These are phyloP conservation scores for Lipomyces sp. DNA, from an alignment of 805 yeast genomes.

Conservation along the genomic window DNA sequence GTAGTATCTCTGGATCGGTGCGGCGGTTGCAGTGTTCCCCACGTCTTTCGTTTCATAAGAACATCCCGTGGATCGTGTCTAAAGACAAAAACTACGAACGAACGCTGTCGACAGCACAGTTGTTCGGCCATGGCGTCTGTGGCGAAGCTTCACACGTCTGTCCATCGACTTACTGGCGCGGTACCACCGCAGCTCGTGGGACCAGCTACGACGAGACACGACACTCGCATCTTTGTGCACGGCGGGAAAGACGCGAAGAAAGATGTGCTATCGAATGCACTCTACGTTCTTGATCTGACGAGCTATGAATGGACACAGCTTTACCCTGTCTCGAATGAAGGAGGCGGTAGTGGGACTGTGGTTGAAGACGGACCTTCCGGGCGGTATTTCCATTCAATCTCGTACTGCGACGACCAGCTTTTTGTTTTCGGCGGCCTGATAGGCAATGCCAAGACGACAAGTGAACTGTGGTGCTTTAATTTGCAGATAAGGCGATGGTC, in stretches of 20 bases:
- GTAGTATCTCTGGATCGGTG: no score
- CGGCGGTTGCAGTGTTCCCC: no score
- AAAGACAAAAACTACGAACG: not conserved
- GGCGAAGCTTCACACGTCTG: constrained; percentile 10
- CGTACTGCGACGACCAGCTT: constrained; percentile 20
- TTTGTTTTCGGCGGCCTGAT: constrained; percentile 30
- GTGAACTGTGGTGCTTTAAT: constrained; percentile 29
- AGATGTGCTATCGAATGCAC: constrained; percentile 17
- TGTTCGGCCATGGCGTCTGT: constrained; percentile 8
- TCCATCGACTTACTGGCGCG: constrained; percentile 21
- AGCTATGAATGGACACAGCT: constrained; percentile 21
- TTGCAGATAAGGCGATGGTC: constrained; percentile 18
- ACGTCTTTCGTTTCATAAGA: not conserved
- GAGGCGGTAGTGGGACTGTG: not conserved
- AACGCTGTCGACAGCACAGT: not conserved
- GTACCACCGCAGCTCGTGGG: constrained; percentile 33
- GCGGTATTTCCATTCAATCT: constrained; percentile 29
- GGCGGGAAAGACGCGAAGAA: constrained; percentile 28
- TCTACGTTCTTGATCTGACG: constrained; percentile 30
- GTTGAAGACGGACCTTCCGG: constrained; percentile 20
- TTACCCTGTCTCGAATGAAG: constrained; percentile 9
- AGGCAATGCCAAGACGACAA: constrained; percentile 9
- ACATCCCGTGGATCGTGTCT: not conserved
- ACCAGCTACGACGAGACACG: constrained; percentile 19
- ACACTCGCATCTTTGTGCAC: constrained; percentile 20